Evolutionary conservation across 495 filamentous ascomycete species (phyloP), one percentile per base, ranked within the genome.

Genomic region (Penicillium taxi): DNA sequence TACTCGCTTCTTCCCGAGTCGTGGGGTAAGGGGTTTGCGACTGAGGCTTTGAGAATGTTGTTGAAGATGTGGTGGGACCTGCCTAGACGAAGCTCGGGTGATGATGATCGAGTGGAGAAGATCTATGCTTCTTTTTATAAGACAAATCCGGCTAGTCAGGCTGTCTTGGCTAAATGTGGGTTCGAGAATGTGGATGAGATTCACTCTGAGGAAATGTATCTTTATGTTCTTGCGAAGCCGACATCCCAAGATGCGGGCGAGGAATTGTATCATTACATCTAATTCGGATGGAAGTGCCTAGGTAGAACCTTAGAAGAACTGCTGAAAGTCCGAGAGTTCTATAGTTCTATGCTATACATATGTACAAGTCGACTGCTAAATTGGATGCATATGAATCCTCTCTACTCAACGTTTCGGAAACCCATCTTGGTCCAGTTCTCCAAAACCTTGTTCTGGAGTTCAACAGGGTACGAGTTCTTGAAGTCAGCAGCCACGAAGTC

Each of bases 401-500:
- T 25, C 34, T 47, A 53, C 22, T 57, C 45, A 38, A n/a, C n/a
- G n/a, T 44, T 42, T 4, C 38, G 24, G 33, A 61, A 61, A n/a
- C 58, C 60, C 53, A 59, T 45, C 30, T 36, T 26, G 4, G 49
- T 49, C 63, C 63, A 65, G n/a, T 47, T 56, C 0, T 16, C 40
- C 27, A 51, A 28, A 6, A 65, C 55, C 32, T 51, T 59, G 29
- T 42, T 27, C 52, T 67, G 58, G 0, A 67, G 5, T n/a, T 55
- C 48, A 31, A 56, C 51, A 0, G 61, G 55, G 35, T 59, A 67
- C 2, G 53, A 56, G 9, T 52, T 25, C 33, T 59, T 40, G 28
- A 67, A 67, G 26, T 59, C 53, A 11, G 55, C 52, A 4, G 54
- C 48, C 26, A 46, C 32, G 58, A 58, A 67, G 22, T 59, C 45